These are phyloP conservation scores for Zasmidium citrigriseum DNA, from an alignment of 2,329 filamentous ascomycete genomes.

Conservation along the genomic window DNA sequence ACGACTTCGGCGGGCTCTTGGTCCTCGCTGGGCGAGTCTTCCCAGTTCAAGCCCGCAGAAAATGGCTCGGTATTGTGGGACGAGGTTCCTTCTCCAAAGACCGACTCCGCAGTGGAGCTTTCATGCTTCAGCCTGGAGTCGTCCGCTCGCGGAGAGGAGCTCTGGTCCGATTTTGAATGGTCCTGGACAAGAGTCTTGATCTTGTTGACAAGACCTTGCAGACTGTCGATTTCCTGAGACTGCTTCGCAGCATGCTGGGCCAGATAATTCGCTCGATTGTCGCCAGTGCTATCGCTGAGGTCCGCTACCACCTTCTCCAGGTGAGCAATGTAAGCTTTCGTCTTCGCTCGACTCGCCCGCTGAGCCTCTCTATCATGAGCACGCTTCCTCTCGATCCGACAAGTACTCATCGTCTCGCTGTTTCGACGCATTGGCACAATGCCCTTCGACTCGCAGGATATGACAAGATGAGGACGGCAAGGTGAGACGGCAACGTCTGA, in stretches of 20 bases:
- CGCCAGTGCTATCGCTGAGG: slow-evolving; percentile 21
- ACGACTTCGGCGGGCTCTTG: slow-evolving; percentile 15
- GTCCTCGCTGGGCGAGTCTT: slow-evolving; percentile 18
- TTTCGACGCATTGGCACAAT: slow-evolving; percentile 17
- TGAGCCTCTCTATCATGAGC: slow-evolving; percentile 26
- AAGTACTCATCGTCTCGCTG: slow-evolving; percentile 19
- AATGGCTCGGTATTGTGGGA: neutral
- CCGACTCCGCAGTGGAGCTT: slow-evolving; percentile 9
- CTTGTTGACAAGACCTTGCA: slow-evolving; percentile 23
- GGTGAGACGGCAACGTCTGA: too few species aligned
- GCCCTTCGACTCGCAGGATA: too few species aligned
- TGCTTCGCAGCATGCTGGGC: slow-evolving; percentile 25
- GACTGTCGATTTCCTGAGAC: slow-evolving; percentile 24
- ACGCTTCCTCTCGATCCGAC: slow-evolving; percentile 29
- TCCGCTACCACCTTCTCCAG: slow-evolving; percentile 26
- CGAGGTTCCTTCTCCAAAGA: slow-evolving; percentile 3
- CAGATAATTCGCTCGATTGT: slow-evolving; percentile 22
- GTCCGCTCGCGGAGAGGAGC: neutral
- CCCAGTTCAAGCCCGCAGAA: slow-evolving; percentile 11
- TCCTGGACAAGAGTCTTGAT: slow-evolving; percentile 25
- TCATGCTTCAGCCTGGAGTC: slow-evolving; percentile 10
- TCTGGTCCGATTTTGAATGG: slow-evolving; percentile 15
- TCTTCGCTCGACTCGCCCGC: slow-evolving; percentile 24
- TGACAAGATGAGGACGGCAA: too few species aligned
- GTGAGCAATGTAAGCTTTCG: slow-evolving; percentile 26